Evolutionary conservation across 768 basidiomycete genomes (phyloP).

Genomic region (Scleroderma bovista): DNA sequence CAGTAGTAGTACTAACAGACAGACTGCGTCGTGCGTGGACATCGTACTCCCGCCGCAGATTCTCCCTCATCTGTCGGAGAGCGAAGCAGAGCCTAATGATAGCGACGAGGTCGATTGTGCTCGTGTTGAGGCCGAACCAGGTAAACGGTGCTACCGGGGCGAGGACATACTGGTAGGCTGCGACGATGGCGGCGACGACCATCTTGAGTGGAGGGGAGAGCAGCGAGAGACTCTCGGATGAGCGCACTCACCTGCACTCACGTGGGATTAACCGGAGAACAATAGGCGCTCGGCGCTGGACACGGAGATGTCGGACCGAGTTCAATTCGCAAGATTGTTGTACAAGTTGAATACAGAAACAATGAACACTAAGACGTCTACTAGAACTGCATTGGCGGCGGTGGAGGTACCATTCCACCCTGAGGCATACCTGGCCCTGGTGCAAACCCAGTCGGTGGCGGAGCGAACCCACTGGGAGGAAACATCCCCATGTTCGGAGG

Average conservation of each 20-base stretch:
- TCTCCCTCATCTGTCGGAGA: conserved; percentile 62
- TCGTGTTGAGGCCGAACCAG: conserved; percentile 57
- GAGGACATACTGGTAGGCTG: conserved; percentile 42
- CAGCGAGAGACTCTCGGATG: too few relatives aligned
- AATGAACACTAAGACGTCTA: not conserved
- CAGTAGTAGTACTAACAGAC: conserved; percentile 1
- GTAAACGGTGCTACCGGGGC: conserved; percentile 60
- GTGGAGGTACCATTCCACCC: conserved; percentile 38
- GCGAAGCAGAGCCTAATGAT: conserved; percentile 64
- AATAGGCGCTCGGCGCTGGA: too few relatives aligned
- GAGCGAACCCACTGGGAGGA: conserved; percentile 44
- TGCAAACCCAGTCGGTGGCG: conserved; percentile 63
- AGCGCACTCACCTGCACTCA: too few relatives aligned
- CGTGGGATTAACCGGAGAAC: too few relatives aligned
- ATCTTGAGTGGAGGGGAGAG: not conserved
- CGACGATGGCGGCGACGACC: not conserved
- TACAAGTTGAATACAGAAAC: not conserved
- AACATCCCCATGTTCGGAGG: conserved; percentile 43
- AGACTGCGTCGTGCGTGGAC: conserved; percentile 20
- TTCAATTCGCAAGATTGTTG: not conserved
- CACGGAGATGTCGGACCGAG: too few relatives aligned
- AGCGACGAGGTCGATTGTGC: conserved; percentile 62
- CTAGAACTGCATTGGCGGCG: conserved; percentile 32
- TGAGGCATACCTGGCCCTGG: conserved; percentile 35
- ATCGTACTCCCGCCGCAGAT: conserved; percentile 39